A percentile compares a stretch with the other conserved stretches of the same genome.
These are phyloP conservation scores for Phytopythium cucurbitacearum DNA, from an alignment of 352 stramenopile species.

Conservation along the genomic window DNA sequence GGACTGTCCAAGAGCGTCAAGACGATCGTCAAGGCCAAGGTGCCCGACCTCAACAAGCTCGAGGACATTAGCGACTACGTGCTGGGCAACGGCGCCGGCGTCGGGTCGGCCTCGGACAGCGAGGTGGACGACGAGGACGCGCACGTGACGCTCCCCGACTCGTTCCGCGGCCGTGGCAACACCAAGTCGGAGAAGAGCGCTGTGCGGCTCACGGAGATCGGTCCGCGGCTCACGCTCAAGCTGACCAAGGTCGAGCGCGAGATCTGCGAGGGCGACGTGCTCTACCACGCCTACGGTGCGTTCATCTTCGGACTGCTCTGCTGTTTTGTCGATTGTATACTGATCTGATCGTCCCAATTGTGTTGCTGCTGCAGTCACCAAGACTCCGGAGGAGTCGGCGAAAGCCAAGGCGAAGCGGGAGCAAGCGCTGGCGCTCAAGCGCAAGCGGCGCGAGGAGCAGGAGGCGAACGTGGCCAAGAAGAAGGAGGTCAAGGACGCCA, in stretches of 20 bases:
- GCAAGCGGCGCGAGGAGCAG: slow-evolving; percentile 85
- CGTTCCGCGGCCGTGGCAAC: slow-evolving; percentile 92
- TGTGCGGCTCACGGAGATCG: slow-evolving; percentile 95
- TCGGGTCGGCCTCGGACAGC: slow-evolving; percentile 89
- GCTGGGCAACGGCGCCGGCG: slow-evolving; percentile 69
- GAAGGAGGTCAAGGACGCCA: slow-evolving; percentile 69
- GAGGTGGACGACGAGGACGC: slow-evolving; percentile 94
- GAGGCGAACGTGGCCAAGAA: slow-evolving; percentile 89
- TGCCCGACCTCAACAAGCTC: slow-evolving; percentile 93
- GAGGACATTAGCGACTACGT: slow-evolving; percentile 97
- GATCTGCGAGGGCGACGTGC: slow-evolving; percentile 94
- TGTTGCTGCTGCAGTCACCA: slow-evolving; percentile 33
- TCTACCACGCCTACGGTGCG: slow-evolving; percentile 93
- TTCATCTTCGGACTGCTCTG: slow-evolving; percentile 2
- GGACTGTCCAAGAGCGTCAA: slow-evolving; percentile 91
- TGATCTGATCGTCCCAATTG: slow-evolving; percentile 7
- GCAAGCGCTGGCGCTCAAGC: slow-evolving; percentile 63
- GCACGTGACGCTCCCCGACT: slow-evolving; percentile 90
- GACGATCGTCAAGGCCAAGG: slow-evolving; percentile 90
- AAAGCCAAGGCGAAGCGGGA: slow-evolving; percentile 81
- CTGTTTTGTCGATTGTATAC: background rate
- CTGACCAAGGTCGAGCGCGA: slow-evolving; percentile 97
- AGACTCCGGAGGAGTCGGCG: slow-evolving; percentile 81
- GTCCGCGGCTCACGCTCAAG: slow-evolving; percentile 92
- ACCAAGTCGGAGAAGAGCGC: slow-evolving; percentile 89